Conservation (phyloP, 108 stramenopile genomes). For the Discostella pseudostelligera region DNA sequence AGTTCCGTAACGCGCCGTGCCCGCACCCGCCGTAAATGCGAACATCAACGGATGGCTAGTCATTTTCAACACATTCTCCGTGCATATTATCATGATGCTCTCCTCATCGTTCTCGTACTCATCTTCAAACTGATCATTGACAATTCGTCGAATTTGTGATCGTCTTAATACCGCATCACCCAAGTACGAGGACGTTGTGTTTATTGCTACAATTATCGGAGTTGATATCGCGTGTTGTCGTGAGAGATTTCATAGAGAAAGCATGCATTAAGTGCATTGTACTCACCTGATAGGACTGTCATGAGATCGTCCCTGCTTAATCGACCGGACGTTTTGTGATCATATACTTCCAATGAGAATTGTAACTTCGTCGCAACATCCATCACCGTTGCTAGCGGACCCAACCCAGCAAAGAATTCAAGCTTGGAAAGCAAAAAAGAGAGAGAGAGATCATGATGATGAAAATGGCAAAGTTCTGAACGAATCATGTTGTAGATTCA, state of each 20-base stretch:
- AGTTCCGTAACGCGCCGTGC: constrained; percentile 29
- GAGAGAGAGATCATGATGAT: not conserved
- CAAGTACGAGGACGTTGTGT: constrained; percentile 54
- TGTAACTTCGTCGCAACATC: constrained; percentile 41
- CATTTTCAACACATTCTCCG: constrained; percentile 20
- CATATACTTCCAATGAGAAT: constrained; percentile 48
- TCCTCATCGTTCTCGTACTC: constrained; percentile 7
- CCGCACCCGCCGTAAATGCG: constrained; percentile 17
- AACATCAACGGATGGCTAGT: constrained; percentile 22
- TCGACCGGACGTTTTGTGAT: constrained; percentile 25
- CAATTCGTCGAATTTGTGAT: constrained; percentile 44
- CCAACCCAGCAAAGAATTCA: constrained; percentile 54
- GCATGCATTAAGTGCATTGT: too few species aligned
- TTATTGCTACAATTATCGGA: constrained; percentile 46
- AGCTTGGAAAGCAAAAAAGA: not conserved
- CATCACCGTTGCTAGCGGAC: constrained; percentile 53
- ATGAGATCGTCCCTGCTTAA: constrained; percentile 24
- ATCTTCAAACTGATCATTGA: constrained; percentile 43
- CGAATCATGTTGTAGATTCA: too few species aligned
- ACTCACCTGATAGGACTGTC: constrained; percentile 14
- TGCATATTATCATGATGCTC: constrained; percentile 10
- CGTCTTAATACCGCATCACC: constrained; percentile 50
- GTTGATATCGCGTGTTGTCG: not conserved
- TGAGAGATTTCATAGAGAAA: too few species aligned
- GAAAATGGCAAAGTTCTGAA: too few species aligned